A percentile compares a stretch with the other conserved stretches of the same genome.
Evolutionary conservation across 2,329 filamentous ascomycete genomes (phyloP).

Genomic region (Pezicula rhizophila): DNA sequence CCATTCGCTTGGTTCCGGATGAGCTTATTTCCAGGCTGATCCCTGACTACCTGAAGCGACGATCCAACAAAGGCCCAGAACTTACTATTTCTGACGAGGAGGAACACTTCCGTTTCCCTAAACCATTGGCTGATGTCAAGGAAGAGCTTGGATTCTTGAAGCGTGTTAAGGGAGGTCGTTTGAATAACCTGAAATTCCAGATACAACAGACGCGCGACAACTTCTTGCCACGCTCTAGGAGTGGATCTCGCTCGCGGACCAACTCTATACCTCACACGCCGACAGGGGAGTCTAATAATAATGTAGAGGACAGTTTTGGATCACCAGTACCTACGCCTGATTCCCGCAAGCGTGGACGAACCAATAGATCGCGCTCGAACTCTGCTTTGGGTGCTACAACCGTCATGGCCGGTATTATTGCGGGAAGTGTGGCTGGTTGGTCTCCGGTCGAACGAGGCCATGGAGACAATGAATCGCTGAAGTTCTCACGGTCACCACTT

Average conservation of each 20-base stretch:
- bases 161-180: slow-evolving; percentile 71
- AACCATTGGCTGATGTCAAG: slow-evolving; percentile 66
- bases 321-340: slow-evolving; percentile 45
- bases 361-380: slow-evolving; percentile 55
- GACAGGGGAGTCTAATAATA: slow-evolving; percentile 36
- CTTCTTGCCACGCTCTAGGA: slow-evolving; percentile 55
- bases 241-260: slow-evolving; percentile 56
- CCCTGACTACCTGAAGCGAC: slow-evolving; percentile 23
- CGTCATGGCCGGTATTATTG: slow-evolving; percentile 79
- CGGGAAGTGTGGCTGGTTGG: slow-evolving; percentile 71
- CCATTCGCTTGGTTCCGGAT: slow-evolving; percentile 81
- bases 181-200: slow-evolving; percentile 76
- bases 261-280: slow-evolving; percentile 65
- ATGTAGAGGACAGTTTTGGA: slow-evolving; percentile 46
- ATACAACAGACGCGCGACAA: slow-evolving; percentile 70
- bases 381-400: slow-evolving; percentile 69
- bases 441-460: slow-evolving; percentile 60
- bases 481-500: slow-evolving; percentile 20
- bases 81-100: slow-evolving; percentile 62
- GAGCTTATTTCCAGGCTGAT: slow-evolving; percentile 26
- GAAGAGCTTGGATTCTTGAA: slow-evolving; percentile 78
- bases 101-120: slow-evolving; percentile 60
- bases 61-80: slow-evolving; percentile 25
- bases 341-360: slow-evolving; percentile 59
- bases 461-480: slow-evolving; percentile 21